Percentiles rank a stretch among this genome's conserved stretches.
phyloP scores from a whole-genome alignment of 345 rosid species.

The Gossypium stocksii region DNA sequence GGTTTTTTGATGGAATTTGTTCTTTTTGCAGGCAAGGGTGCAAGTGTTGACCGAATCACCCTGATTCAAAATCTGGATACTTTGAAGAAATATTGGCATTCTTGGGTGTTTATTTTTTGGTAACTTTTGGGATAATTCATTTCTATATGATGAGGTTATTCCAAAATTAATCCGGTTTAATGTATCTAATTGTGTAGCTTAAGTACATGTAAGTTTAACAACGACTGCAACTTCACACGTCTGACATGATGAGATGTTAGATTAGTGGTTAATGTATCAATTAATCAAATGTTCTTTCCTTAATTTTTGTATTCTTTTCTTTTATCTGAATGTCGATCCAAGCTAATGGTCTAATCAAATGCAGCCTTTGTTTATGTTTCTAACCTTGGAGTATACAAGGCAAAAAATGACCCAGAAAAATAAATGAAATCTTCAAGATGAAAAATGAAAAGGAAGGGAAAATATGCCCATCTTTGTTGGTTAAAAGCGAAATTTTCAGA shows the following conservation, averaged over 20 bases:
- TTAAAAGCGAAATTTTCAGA: too few species aligned
- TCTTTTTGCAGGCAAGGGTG: conserved; percentile 2
- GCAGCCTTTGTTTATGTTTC: not conserved
- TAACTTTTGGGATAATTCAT: not conserved
- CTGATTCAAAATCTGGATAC: not conserved
- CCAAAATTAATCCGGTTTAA: not conserved
- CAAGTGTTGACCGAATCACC: not conserved
- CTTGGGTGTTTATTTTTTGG: not conserved
- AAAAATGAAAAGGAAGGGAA: too few species aligned
- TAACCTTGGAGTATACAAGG: too few species aligned
- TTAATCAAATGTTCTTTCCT: not conserved
- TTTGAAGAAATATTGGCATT: not conserved
- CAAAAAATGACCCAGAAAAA: not conserved
- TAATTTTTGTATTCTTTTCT: not conserved
- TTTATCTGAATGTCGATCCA: not conserved
- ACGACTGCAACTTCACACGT: not conserved
- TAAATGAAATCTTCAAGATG: too few species aligned
- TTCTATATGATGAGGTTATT: not conserved
- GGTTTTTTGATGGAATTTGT: not conserved
- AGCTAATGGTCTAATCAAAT: not conserved
- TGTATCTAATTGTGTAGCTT: not conserved
- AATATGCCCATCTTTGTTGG: too few species aligned
- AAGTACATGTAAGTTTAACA: not conserved
- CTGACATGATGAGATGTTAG: not conserved
- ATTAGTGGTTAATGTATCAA: not conserved